Base-by-base conservation (phyloP, 306 rosid species). In the Calophaca sinica region DNA sequence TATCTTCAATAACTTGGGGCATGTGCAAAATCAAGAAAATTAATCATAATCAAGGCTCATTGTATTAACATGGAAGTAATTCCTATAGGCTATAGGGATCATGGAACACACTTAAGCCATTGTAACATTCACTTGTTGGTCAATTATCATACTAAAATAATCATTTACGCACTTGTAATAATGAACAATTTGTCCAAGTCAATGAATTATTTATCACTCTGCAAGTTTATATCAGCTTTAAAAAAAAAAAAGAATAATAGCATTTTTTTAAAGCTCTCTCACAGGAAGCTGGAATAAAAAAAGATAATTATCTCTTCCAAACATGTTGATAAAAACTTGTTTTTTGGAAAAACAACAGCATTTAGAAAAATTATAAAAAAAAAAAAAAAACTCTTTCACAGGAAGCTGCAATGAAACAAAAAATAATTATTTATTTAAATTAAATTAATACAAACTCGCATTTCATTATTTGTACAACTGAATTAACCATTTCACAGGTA, bases 1-100 rank as follows among this genome's bases (percentile, higher is more conserved):
- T 68, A 65, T 68, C 49, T 57, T 70, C 66, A 52, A 70, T 5
- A 31, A 77, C 59, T 73, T n/a, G n/a, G n/a, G n/a, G n/a, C n/a
- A n/a, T n/a, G n/a, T n/a, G n/a, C n/a, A 5, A 62, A 68, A 58
- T 31, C 44, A 73, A 49, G 55, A 62, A 69, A 35, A 77, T 53
- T 14, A 32, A 6, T 26, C 60, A 10, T 29, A 49, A 38, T 29
- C 14, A 20, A 7, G 42, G 58, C 29, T 31, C 48, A 45, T 62
- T 50, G 15, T 32, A 44, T 58, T 33, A 15, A 26, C 32, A 64
- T 3, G 29, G 14, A 63, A 55, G 13, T 1, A 61, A 31, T 35
- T 46, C 68, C 50, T 41, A 50, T 7, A 5, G 11, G 61, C n/a
- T 41, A 52, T 32, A n/a, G n/a, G n/a, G n/a, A 29, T 35, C 46